Conservation (phyloP, 2,329 filamentous ascomycete genomes). For the Metarhizium guizhouense region DNA sequence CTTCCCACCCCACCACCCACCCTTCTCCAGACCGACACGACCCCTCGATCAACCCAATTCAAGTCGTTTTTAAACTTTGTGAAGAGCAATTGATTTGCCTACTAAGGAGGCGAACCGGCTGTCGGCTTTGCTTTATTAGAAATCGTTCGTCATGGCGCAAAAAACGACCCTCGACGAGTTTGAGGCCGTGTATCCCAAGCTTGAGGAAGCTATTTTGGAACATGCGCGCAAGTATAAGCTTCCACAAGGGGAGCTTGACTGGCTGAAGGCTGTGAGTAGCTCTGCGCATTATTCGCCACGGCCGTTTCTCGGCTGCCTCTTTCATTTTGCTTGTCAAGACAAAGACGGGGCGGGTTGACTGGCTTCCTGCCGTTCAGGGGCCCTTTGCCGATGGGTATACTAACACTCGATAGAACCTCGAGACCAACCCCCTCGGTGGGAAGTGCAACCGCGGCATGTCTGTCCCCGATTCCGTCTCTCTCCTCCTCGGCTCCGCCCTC, state of each 20-base stretch:
- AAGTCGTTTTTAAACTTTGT: no score
- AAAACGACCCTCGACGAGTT: slow-evolving; percentile 77
- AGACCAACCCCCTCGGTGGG: slow-evolving; percentile 81
- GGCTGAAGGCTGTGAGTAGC: slow-evolving; percentile 67
- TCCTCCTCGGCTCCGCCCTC: slow-evolving; percentile 65
- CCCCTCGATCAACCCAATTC: not conserved
- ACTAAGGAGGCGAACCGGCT: not conserved
- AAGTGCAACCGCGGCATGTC: slow-evolving; percentile 99
- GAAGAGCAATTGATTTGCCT: not conserved
- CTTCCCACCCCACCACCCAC: not conserved
- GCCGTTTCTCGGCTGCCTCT: not conserved
- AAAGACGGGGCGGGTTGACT: no score
- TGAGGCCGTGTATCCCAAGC: slow-evolving; percentile 78
- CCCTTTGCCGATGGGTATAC: not conserved
- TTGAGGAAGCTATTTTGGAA: slow-evolving; percentile 72
- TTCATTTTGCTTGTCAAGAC: no score
- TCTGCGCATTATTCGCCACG: not conserved
- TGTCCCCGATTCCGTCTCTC: slow-evolving; percentile 80
- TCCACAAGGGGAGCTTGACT: slow-evolving; percentile 69
- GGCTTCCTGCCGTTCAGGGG: no score
- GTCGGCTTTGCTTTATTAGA: not conserved
- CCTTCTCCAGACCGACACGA: no score
- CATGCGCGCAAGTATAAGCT: slow-evolving; percentile 77
- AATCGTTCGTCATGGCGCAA: slow-evolving; percentile 45
- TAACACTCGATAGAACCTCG: slow-evolving; percentile 51